Conservation (phyloP, 1,284 basidiomycete species). For the Puccinia polysora region DNA sequence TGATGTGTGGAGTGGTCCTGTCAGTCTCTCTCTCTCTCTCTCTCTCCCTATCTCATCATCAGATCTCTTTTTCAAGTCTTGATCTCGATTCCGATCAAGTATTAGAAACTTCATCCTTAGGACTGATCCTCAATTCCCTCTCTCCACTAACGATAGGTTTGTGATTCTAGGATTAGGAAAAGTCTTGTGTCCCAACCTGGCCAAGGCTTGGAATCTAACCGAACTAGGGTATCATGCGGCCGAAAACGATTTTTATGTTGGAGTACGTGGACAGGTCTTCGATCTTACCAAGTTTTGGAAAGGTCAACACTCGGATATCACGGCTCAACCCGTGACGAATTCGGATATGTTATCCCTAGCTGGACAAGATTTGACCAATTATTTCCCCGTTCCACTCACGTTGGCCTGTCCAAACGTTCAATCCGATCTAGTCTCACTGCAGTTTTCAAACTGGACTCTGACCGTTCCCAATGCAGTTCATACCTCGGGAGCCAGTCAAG, state of each 20-base stretch:
- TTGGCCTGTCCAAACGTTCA: conserved; percentile 72
- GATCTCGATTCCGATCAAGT: too few relatives aligned
- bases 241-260: conserved; percentile 73
- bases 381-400: conserved; percentile 61
- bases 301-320: conserved; percentile 76
- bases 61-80: too few relatives aligned
- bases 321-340: conserved; percentile 62
- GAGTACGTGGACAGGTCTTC: conserved; percentile 82
- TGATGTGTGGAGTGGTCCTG: conserved; percentile 68
- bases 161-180: conserved; percentile 57
- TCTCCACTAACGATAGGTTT: conserved; percentile 57
- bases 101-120: too few relatives aligned
- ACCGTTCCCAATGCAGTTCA: conserved; percentile 68
- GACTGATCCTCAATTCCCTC: conserved; percentile 60
- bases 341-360: conserved; percentile 68
- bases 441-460: conserved; percentile 64
- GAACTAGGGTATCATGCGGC: conserved; percentile 73
- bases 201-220: conserved; percentile 77
- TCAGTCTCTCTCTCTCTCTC: conserved; percentile 15
- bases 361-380: conserved; percentile 76
- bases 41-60: too few relatives aligned
- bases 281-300: conserved; percentile 81
- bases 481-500: conserved; percentile 64
- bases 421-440: conserved; percentile 57
- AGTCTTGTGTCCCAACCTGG: conserved; percentile 79